A percentile compares a stretch with the other conserved stretches of the same genome.
Evolutionary conservation across 225 moss, liverwort and hornwort species (phyloP).

Genomic region (Asterella californica): DNA sequence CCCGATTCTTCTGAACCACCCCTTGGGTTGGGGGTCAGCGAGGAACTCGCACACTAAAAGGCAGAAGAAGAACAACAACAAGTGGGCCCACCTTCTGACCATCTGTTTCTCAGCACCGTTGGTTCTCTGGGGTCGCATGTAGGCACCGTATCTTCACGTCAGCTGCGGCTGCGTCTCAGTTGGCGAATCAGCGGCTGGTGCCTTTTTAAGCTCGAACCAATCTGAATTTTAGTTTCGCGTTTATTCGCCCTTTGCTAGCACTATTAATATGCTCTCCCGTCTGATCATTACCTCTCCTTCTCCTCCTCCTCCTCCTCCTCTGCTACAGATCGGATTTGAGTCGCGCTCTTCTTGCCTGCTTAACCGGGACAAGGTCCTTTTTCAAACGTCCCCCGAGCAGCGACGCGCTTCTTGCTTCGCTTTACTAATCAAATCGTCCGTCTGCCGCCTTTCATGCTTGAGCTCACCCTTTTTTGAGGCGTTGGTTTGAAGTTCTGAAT

Average conservation of each 20-base stretch:
- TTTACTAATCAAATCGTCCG: too few species aligned
- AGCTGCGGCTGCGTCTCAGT: not conserved
- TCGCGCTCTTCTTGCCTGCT: not conserved
- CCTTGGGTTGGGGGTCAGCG: not conserved
- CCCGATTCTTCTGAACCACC: not conserved
- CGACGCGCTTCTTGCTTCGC: not conserved
- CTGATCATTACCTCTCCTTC: not conserved
- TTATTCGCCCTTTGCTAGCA: not conserved
- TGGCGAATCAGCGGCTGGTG: not conserved
- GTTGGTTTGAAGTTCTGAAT: too few species aligned
- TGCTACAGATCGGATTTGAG: not conserved
- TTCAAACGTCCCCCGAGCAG: not conserved
- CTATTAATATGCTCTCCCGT: not conserved
- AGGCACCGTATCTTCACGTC: constrained; percentile 9
- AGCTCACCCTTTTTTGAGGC: too few species aligned
- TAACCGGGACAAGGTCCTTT: not conserved
- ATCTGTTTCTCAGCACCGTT: constrained; percentile 16
- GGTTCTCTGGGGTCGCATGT: constrained; percentile 7
- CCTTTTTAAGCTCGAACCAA: not conserved
- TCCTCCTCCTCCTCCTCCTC: not conserved
- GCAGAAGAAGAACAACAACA: not conserved
- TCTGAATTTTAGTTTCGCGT: not conserved
- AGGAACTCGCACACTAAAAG: not conserved
- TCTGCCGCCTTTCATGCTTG: too few species aligned
- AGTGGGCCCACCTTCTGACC: not conserved